phyloP scores from a whole-genome alignment of 2,329 filamentous ascomycete genomes.

The Domatiomyces catenatus region DNA sequence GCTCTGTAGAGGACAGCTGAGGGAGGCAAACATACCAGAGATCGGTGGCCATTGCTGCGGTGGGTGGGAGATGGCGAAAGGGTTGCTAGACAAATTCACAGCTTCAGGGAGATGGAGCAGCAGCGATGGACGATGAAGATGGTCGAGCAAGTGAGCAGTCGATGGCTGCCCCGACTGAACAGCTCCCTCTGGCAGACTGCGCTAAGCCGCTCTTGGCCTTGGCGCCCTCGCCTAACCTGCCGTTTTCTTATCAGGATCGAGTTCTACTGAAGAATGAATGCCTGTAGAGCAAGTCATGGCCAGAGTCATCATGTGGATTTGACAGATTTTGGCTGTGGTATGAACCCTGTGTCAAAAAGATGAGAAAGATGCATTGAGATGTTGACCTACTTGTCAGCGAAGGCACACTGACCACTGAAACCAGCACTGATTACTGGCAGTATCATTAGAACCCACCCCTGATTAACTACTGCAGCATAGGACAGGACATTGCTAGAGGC shows the following conservation, averaged over 20 bases:
- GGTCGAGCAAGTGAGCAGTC: neutral
- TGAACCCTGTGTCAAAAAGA: too few species aligned
- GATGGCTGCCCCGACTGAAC: neutral
- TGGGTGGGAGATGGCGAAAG: conserved; percentile 27
- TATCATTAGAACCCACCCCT: too few species aligned
- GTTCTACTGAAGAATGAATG: too few species aligned
- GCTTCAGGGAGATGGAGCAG: conserved; percentile 2
- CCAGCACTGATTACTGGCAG: too few species aligned
- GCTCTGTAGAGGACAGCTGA: conserved; percentile 14
- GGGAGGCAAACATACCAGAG: conserved; percentile 54
- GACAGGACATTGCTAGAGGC: too few species aligned
- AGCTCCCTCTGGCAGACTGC: conserved; percentile 19
- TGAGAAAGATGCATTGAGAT: too few species aligned
- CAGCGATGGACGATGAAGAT: conserved; percentile 2
- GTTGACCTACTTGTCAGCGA: too few species aligned
- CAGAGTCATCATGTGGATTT: too few species aligned
- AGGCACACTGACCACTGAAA: too few species aligned
- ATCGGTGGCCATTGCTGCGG: conserved; percentile 51
- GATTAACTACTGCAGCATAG: too few species aligned
- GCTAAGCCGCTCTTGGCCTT: neutral
- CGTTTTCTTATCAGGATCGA: neutral
- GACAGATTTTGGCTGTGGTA: too few species aligned
- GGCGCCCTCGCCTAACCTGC: neutral
- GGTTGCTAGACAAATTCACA: conserved; percentile 1
- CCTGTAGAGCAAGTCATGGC: too few species aligned